phyloP scores from a whole-genome alignment of 805 yeast genomes.

The Metschnikowia peoriensis region DNA sequence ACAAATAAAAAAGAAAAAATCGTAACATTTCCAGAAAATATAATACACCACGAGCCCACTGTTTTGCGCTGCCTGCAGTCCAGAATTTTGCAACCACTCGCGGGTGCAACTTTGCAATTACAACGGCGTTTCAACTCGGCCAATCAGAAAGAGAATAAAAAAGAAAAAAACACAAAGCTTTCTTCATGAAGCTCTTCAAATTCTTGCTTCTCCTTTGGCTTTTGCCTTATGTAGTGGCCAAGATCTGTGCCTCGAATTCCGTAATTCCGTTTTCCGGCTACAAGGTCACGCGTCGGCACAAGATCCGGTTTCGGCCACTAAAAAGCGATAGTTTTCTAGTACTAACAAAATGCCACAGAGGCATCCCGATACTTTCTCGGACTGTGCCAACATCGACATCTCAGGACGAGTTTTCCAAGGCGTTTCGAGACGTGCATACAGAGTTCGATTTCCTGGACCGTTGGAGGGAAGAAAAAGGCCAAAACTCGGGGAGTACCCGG shows the following conservation, averaged over 20 bases:
- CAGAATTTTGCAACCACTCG: neutral
- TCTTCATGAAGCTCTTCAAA: neutral
- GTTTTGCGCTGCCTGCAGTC: neutral
- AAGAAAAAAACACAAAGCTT: too few species aligned
- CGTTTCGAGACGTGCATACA: constrained; percentile 4
- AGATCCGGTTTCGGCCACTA: constrained; percentile 10
- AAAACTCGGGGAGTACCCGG: neutral
- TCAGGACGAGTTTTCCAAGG: constrained; percentile 11
- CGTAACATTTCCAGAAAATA: too few species aligned
- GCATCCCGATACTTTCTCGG: constrained; percentile 8
- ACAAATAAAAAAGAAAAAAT: too few species aligned
- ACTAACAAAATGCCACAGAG: constrained; percentile 15
- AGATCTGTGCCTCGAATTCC: constrained; percentile 12
- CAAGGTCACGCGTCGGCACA: constrained; percentile 15
- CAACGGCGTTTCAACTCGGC: neutral
- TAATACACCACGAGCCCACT: too few species aligned
- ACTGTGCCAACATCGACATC: constrained; percentile 1
- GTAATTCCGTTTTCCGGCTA: constrained; percentile 15
- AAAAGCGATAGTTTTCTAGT: constrained; percentile 10
- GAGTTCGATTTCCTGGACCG: constrained; percentile 9
- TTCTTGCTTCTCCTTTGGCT: neutral
- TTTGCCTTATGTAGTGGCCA: constrained; percentile 1
- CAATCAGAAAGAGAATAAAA: too few species aligned
- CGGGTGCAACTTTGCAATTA: constrained; percentile 1
- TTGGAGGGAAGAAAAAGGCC: neutral